These are phyloP conservation scores for Boletus rufocinnamomeus DNA, from an alignment of 768 basidiomycete genomes.

Conservation along the genomic window DNA sequence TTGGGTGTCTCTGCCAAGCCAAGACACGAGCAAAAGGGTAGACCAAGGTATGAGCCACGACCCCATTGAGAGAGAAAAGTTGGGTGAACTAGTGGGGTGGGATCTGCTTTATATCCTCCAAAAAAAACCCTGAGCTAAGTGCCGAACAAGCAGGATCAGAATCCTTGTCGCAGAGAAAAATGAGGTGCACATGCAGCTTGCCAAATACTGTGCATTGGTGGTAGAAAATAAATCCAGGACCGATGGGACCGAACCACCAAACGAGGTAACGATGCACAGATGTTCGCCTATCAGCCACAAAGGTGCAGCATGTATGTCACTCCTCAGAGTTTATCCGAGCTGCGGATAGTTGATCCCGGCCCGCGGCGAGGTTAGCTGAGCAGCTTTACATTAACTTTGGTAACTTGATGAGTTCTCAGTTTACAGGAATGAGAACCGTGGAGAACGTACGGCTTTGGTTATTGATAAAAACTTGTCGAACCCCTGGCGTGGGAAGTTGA, in stretches of 20 bases:
- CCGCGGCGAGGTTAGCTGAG: neutral
- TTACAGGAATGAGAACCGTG: neutral
- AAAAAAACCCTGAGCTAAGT: neutral
- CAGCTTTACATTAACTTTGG: neutral
- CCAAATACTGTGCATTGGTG: neutral
- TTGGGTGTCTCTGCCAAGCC: neutral
- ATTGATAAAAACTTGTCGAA: neutral
- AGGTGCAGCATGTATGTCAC: neutral
- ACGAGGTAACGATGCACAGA: neutral
- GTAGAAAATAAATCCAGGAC: neutral
- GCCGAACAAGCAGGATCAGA: neutral
- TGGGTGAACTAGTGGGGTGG: neutral
- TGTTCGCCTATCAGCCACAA: neutral
- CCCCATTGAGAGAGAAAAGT: neutral
- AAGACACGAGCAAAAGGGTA: neutral
- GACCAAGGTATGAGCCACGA: neutral
- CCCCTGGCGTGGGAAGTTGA: neutral
- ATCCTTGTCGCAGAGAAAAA: neutral
- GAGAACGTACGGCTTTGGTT: neutral
- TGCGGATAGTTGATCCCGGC: neutral
- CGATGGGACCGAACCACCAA: neutral
- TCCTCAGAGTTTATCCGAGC: neutral
- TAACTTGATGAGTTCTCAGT: neutral
- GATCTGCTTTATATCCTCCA: neutral
- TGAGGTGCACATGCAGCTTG: neutral